Conservation (phyloP, 257 asterid genomes). For the Schizonepeta tenuifolia region DNA sequence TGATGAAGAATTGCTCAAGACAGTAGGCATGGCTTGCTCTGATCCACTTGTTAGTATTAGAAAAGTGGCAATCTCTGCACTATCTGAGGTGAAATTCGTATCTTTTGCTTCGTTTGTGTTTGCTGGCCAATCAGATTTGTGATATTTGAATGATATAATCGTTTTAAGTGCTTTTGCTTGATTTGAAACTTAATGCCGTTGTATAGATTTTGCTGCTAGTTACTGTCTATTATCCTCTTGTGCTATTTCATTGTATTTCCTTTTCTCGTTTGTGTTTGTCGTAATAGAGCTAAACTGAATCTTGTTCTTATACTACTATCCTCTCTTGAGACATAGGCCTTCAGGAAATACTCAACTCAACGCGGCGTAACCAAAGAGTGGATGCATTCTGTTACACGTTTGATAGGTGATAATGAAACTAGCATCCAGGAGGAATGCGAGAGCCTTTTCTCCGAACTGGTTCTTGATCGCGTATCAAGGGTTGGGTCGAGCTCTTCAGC, state of each 20-base stretch:
- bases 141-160: background rate
- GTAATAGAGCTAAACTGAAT: conserved; percentile 5
- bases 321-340: conserved; percentile 59
- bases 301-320: conserved; percentile 23
- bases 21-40: conserved; percentile 88
- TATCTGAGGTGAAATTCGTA: conserved; percentile 79
- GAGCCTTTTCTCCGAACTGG: conserved; percentile 77
- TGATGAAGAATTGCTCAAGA: conserved; percentile 73
- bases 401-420: conserved; percentile 80
- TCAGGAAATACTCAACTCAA: conserved; percentile 58
- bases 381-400: conserved; percentile 85
- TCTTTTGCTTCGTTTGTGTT: background rate
- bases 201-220: conserved; percentile 19
- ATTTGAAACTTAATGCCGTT: conserved; percentile 12
- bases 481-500: conserved; percentile 48
- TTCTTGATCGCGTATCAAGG: conserved; percentile 65
- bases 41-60: conserved; percentile 98
- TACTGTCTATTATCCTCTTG: background rate
- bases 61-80: conserved; percentile 80
- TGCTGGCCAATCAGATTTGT: background rate
- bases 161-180: conserved; percentile 9
- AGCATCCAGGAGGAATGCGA: conserved; percentile 98
- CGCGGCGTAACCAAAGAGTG: conserved; percentile 73
- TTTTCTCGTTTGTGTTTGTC: conserved; percentile 1
- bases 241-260: conserved; percentile 16